A percentile compares a stretch with the other conserved stretches of the same genome.
Conservation (phyloP, 441 rosid species). For the Jatropha podagrica region DNA sequence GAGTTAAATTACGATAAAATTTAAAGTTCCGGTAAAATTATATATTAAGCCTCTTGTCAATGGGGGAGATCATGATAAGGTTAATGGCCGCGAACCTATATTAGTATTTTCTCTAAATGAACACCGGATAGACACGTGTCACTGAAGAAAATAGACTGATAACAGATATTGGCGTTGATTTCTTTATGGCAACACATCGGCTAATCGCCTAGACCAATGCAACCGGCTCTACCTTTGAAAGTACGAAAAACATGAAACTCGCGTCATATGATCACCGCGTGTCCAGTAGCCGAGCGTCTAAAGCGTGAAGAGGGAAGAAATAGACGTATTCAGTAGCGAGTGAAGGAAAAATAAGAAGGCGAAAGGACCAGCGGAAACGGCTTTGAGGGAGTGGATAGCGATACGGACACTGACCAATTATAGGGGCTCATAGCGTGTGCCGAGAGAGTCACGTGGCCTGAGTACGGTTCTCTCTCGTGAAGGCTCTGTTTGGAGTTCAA, state of each 20-base stretch:
- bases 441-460: conserved; percentile 34
- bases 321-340: not conserved
- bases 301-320: not conserved
- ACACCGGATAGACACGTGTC: not conserved
- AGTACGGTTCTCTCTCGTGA: not conserved
- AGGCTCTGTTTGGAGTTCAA: conserved; percentile 10
- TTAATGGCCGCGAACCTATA: not conserved
- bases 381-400: conserved; percentile 7
- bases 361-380: conserved; percentile 7
- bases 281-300: not conserved
- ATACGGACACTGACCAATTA: conserved; percentile 21
- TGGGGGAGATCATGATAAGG: not conserved
- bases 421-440: conserved; percentile 11
- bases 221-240: not conserved
- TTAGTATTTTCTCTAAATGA: not conserved
- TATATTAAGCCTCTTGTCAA: not conserved
- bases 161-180: not conserved
- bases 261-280: not conserved
- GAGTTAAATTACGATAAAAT: too few relatives aligned
- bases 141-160: not conserved
- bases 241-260: not conserved
- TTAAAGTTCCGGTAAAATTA: too few relatives aligned
- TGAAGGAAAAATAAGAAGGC: not conserved
- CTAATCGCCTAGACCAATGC: not conserved
- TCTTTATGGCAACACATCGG: not conserved